Conservation (phyloP, 768 basidiomycete species). For the Leccinum variicolor region DNA sequence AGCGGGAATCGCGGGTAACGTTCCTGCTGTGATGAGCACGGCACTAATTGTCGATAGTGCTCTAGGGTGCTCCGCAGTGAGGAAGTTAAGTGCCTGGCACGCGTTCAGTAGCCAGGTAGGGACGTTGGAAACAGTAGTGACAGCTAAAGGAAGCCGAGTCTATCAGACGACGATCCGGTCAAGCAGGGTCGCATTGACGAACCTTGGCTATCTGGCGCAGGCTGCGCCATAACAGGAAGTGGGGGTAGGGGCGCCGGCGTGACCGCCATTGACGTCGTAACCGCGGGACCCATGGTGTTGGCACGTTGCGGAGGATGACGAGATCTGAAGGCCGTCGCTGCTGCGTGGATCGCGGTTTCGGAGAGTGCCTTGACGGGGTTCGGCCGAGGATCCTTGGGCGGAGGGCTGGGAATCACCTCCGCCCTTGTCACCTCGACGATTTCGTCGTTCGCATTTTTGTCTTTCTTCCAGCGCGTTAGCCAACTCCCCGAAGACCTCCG, state of each 20-base stretch:
- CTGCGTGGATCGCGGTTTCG: constrained; percentile 29
- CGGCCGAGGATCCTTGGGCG: constrained; percentile 31
- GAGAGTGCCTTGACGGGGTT: constrained; percentile 34
- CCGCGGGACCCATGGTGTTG: constrained; percentile 27
- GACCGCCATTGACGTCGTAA: constrained; percentile 11
- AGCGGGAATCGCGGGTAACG: constrained; percentile 68
- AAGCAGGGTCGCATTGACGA: background rate
- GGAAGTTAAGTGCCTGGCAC: constrained; percentile 68
- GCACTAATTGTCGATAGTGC: constrained; percentile 72
- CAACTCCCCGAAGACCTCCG: constrained; percentile 47
- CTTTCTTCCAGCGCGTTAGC: constrained; percentile 45
- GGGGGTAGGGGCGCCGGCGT: constrained; percentile 12
- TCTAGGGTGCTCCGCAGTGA: constrained; percentile 73
- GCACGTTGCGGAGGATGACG: constrained; percentile 30
- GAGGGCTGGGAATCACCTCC: constrained; percentile 18
- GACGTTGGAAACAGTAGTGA: constrained; percentile 52
- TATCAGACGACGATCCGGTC: background rate
- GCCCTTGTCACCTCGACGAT: constrained; percentile 30
- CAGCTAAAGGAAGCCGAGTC: constrained; percentile 21
- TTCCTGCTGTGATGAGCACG: constrained; percentile 75
- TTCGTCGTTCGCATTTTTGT: constrained; percentile 33
- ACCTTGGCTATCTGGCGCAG: constrained; percentile 18
- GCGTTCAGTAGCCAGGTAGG: constrained; percentile 79
- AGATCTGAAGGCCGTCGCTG: constrained; percentile 26
- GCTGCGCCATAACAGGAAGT: constrained; percentile 15